Evolutionary conservation across 805 yeast genomes (phyloP).

Genomic region (Metschnikowia baotianmanensis): DNA sequence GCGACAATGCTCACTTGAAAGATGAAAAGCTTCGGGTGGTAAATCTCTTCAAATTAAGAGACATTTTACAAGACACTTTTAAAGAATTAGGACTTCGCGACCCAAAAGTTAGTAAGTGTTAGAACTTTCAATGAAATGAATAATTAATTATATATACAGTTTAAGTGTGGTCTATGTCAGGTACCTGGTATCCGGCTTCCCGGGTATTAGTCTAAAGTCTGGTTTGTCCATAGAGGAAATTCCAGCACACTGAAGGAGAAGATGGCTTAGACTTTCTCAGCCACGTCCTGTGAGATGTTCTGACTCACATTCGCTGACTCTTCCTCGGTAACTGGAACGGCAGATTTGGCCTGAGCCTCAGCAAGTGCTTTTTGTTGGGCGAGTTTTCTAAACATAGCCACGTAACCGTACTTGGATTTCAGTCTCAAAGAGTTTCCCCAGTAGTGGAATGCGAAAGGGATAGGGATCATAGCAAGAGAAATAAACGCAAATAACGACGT

Average conservation of each 20-base stretch:
- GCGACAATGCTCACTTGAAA: conserved; percentile 90
- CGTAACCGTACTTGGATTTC: conserved; percentile 58
- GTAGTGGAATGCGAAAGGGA: conserved; percentile 65
- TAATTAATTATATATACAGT: neutral
- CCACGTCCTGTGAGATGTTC: conserved; percentile 7
- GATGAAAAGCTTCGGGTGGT: conserved; percentile 80
- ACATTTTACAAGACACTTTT: conserved; percentile 56
- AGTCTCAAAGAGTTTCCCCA: conserved; percentile 59
- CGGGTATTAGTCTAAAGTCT: too few relatives aligned
- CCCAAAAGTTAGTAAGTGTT: neutral
- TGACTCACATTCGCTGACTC: neutral
- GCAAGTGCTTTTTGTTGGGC: conserved; percentile 24
- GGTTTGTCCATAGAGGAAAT: too few relatives aligned
- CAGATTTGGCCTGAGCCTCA: conserved; percentile 8
- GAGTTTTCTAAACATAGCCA: conserved; percentile 34
- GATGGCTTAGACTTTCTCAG: conserved; percentile 6
- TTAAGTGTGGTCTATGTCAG: too few relatives aligned
- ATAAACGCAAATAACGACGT: conserved; percentile 63
- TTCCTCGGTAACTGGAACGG: neutral
- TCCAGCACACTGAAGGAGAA: neutral
- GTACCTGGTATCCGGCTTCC: too few relatives aligned
- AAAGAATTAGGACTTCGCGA: conserved; percentile 31
- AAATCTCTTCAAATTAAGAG: conserved; percentile 72
- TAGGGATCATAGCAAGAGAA: conserved; percentile 67
- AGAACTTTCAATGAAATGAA: neutral